Evolutionary conservation across 805 yeast genomes (phyloP).

Genomic region (Yamadazyma sp.): DNA sequence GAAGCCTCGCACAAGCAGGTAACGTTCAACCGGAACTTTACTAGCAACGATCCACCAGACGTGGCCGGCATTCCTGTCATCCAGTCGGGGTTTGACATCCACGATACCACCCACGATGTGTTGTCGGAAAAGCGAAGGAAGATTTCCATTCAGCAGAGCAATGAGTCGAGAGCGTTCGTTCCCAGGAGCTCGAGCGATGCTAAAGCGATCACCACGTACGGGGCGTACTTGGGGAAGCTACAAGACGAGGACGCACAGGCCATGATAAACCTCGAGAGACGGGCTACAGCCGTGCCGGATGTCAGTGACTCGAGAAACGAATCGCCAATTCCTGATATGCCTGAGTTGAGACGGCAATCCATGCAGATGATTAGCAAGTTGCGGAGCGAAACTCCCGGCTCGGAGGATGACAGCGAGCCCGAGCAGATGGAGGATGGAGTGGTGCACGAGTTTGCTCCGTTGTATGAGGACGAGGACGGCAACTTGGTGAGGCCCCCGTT

Average conservation of each 20-base stretch:
- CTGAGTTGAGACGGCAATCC: conserved; percentile 13
- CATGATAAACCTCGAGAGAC: conserved; percentile 22
- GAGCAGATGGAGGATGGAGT: conserved; percentile 7
- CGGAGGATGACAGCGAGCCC: background rate
- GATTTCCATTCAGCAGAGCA: conserved; percentile 23
- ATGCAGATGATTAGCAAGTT: conserved; percentile 10
- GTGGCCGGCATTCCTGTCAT: background rate
- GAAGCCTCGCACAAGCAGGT: conserved; percentile 8
- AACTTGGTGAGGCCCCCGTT: conserved; percentile 44
- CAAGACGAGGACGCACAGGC: conserved; percentile 23
- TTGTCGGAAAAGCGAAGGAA: conserved; percentile 28
- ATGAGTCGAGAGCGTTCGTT: conserved; percentile 12
- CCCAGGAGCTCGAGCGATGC: conserved; percentile 28
- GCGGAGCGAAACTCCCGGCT: background rate
- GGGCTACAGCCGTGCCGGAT: conserved; percentile 17
- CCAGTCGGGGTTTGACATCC: background rate
- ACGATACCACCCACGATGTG: conserved; percentile 11
- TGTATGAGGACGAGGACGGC: conserved; percentile 38
- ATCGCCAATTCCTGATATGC: conserved; percentile 19
- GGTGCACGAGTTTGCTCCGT: conserved; percentile 28
- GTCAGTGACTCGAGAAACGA: conserved; percentile 7
- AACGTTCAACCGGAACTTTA: conserved; percentile 1
- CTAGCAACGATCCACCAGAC: background rate
- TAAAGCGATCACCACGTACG: conserved; percentile 13
- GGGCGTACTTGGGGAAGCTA: conserved; percentile 10